Evolutionary conservation across 2,329 filamentous ascomycete species (phyloP), one percentile per base, ranked within the genome.

Genomic region (Basipetospora chlamydospora): DNA sequence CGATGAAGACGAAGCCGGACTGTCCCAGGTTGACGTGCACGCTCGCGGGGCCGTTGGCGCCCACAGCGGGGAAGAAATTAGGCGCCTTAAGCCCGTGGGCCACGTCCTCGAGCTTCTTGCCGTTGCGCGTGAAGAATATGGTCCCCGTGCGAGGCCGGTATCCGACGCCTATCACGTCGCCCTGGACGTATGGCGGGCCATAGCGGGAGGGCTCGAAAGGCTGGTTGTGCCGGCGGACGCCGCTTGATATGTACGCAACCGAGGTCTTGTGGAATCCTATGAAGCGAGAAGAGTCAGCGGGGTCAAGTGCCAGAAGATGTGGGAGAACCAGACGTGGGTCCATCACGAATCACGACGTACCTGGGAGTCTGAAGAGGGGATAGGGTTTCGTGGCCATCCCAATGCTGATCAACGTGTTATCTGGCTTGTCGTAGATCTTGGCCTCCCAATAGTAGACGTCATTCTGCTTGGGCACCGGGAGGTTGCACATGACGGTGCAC

Each of bases 371-470:
- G 56, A 98, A 98, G 33, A 96, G 63, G 13, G 90, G 90, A 56
- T 98, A 98, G 6, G 90, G 90, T 54, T 98, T 98, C 15, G 90
- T 98, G 31, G 83, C 82, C 67, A 98, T 82, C 46, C 90, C 90
- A 47, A 98, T 86, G 52, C 82, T 87, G 43, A 98, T 70, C 45
- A 85, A 63, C 0, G 85, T 93, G 41, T 64, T 75, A 44, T 96
- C 90, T 4, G 90, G 86, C 60, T 96, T 96, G 43, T 98, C 90
- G 60, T 92, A 98, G 37, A 98, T 80, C 65, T 98, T 98, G 39
- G 87, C 83, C 58, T 98, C 90, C 90, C 90, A 98, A 59, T 98
- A 98, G 58, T 98, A 98, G 9, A 96, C 88, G 52, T 98, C 90
- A 52, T 98, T 98, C 54, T 98, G 90, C 53, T 98, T 98, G 11